Conservation (phyloP, 257 asterid species). For the Przewalskia tangutica region DNA sequence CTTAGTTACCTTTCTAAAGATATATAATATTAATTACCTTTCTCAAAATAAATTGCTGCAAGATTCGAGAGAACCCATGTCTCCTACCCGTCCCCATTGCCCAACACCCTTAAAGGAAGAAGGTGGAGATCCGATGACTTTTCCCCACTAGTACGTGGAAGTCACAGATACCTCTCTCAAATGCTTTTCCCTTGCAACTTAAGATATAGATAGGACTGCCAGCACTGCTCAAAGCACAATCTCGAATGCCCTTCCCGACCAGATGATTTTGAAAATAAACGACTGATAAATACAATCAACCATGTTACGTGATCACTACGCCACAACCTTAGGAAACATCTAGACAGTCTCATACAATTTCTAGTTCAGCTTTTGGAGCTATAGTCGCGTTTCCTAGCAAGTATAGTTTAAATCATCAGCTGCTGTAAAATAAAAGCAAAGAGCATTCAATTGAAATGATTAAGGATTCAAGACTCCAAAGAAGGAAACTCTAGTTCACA, state of each 20-base stretch:
- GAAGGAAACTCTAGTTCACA: neutral
- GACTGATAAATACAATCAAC: neutral
- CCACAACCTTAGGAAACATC: neutral
- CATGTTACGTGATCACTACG: neutral
- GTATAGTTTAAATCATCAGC: no score
- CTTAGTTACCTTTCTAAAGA: no score
- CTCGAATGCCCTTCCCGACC: neutral
- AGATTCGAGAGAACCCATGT: neutral
- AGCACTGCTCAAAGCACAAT: neutral
- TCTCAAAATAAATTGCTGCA: no score
- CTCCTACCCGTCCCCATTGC: neutral
- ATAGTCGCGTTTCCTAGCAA: neutral
- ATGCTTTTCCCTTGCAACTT: neutral
- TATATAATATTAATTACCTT: no score
- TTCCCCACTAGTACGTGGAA: neutral
- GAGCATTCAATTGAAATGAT: no score
- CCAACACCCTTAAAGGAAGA: neutral
- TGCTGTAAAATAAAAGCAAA: no score
- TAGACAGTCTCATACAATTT: neutral
- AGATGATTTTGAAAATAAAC: neutral
- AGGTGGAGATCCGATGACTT: neutral
- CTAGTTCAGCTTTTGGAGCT: neutral
- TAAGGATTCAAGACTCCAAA: neutral
- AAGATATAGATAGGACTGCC: neutral
- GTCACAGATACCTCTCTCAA: neutral